A percentile compares a stretch with the other conserved stretches of the same genome.
phyloP scores from a whole-genome alignment of 805 yeast species.

The Kodamaea neixiangensis region DNA sequence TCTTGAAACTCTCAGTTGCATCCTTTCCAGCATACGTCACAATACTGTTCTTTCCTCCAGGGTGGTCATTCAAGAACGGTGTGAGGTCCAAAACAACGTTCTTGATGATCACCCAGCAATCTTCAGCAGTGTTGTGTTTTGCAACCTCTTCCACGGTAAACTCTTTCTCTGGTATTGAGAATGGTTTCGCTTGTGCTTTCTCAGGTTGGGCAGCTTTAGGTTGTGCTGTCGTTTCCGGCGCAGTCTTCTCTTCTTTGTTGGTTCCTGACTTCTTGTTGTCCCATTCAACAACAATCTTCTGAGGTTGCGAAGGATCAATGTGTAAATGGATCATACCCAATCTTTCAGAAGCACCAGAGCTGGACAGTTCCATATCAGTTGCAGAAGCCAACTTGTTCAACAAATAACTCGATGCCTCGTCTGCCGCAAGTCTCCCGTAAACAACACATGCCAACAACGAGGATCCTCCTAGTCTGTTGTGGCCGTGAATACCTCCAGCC shows the following conservation, averaged over 20 bases:
- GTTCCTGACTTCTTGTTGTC: constrained; percentile 4
- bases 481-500: constrained; percentile 50
- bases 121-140: constrained; percentile 45
- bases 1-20: constrained; percentile 51
- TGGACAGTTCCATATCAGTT: constrained; percentile 7
- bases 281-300: constrained; percentile 38
- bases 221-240: background rate
- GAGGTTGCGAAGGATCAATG: constrained; percentile 40
- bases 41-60: constrained; percentile 56
- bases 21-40: constrained; percentile 49
- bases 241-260: constrained; percentile 1
- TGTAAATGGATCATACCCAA: constrained; percentile 47
- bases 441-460: constrained; percentile 48
- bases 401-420: constrained; percentile 37
- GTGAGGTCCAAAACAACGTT: constrained; percentile 53
- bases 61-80: constrained; percentile 47
- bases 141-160: constrained; percentile 48
- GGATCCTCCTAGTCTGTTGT: constrained; percentile 45
- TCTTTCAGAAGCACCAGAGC: constrained; percentile 31
- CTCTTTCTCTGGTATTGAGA: constrained; percentile 50
- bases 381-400: constrained; percentile 27
- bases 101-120: constrained; percentile 58
- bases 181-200: constrained; percentile 2
- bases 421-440: constrained; percentile 46
- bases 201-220: constrained; percentile 4